phyloP scores from a whole-genome alignment of 108 stramenopile genomes.

The Epipyxis sp. region DNA sequence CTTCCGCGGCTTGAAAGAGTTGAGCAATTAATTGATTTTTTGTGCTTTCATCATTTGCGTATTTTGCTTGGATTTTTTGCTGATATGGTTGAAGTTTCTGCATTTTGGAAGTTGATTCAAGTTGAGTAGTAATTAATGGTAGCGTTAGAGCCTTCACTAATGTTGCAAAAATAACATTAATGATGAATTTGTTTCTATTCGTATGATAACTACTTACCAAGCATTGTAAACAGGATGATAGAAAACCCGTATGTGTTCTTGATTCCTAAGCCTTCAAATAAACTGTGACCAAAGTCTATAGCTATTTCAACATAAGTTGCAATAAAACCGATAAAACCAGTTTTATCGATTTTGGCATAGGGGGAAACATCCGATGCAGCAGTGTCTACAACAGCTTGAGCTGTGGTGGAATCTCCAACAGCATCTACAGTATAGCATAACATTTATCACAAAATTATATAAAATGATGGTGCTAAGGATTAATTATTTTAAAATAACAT shows the following conservation, averaged over 20 bases:
- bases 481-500: too few relatives aligned
- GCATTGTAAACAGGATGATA: conserved; percentile 81
- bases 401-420: too few relatives aligned
- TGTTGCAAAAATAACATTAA: too few relatives aligned
- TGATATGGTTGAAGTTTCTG: conserved; percentile 75
- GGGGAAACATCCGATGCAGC: neutral
- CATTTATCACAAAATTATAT: too few relatives aligned
- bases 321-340: neutral
- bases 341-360: neutral
- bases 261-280: conserved; percentile 53
- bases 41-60: conserved; percentile 86
- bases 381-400: neutral
- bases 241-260: conserved; percentile 79
- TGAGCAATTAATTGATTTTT: conserved; percentile 89
- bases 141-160: conserved; percentile 81
- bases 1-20: conserved; percentile 81
- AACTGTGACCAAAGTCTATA: neutral
- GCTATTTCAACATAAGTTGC: neutral
- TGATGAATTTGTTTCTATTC: too few relatives aligned
- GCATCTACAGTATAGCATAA: too few relatives aligned
- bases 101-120: conserved; percentile 90
- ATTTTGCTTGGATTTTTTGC: conserved; percentile 84
- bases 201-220: neutral
- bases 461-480: too few relatives aligned
- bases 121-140: conserved; percentile 80